phyloP scores from a whole-genome alignment of 768 basidiomycete species.

The Hericium coralloides region DNA sequence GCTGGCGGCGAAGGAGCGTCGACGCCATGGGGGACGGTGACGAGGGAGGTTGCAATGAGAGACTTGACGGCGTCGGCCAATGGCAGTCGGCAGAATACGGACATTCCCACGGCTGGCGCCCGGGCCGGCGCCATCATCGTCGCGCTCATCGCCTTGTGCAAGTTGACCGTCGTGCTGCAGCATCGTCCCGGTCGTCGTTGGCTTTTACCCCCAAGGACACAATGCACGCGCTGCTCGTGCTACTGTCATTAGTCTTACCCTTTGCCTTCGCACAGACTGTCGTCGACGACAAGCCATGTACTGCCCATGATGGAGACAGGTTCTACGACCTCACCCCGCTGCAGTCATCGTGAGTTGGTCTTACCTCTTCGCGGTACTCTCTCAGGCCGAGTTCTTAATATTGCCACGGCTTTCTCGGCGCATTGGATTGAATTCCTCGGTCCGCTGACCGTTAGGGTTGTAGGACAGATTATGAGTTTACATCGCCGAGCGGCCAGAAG shows the following conservation, averaged over 20 bases:
- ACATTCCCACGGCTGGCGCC: neutral
- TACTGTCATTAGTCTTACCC: too few relatives aligned
- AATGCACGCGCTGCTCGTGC: neutral
- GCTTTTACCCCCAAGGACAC: neutral
- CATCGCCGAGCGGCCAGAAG: constrained; percentile 35
- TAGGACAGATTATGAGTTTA: constrained; percentile 59
- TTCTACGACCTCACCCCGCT: constrained; percentile 64
- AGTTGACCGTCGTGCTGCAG: neutral
- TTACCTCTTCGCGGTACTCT: neutral
- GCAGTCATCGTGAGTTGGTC: constrained; percentile 37
- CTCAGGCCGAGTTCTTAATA: neutral
- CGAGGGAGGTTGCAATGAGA: constrained; percentile 13
- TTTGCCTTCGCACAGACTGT: constrained; percentile 7
- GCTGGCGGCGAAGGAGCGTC: constrained; percentile 52
- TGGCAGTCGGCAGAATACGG: neutral
- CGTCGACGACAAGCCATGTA: constrained; percentile 51
- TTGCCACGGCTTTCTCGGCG: constrained; percentile 5
- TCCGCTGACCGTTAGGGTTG: too few relatives aligned
- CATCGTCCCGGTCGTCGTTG: neutral
- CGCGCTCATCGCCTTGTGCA: neutral
- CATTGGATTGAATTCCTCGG: neutral
- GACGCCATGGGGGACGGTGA: constrained; percentile 49
- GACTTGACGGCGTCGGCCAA: neutral
- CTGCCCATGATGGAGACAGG: constrained; percentile 42
- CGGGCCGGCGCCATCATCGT: neutral